Base-by-base conservation (phyloP, 345 rosid genomes). In the Rhodamnia argentea region DNA sequence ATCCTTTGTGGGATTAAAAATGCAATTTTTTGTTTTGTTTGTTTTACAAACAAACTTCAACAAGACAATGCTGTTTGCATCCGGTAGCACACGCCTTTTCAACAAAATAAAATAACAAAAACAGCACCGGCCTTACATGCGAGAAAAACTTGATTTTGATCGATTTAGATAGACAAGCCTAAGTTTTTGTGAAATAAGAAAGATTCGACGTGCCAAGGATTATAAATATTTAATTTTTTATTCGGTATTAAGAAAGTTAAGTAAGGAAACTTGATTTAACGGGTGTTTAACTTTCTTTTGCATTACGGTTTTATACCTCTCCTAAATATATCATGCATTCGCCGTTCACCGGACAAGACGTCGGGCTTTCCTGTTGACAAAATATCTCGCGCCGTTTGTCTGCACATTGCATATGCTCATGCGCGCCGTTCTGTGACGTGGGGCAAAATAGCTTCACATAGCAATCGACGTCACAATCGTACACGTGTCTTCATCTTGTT, bases 371-470 rank as follows among this genome's bases (percentile, higher is more conserved):
- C 4, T 0, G 0, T 0, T 15, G 8, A 1, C 5, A 29, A 29
- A 64, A 3, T 1, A 32, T 7, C 12, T 16, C 3, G 0, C 1
- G 3, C 32, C 42, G 8, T 18, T 20, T 16, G 10, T 32, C 1
- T 14, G 5, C 3, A 1, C 0, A 0, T 2, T 7, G 1, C 42
- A 62, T 29, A 3, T 15, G 3, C 5, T 15, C 42, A 3, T 6
- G 56, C 7, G 56, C 55, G 56, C 37, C 22, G 74, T 27, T 0
- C 4, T 60, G 74, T 27, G 40, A 60, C 20, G 20, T 3, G 74
- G 20, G 74, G 10, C 0, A 27, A 27, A 60, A 2, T 60, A 60
- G 20, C 70, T 60, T n/a, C 70, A 16, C 70, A 15, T 13, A 13
- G 75, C 42, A 29, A 62, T 29, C 9, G 6, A 29, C 20, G 76